Percentiles rank a stretch among this genome's conserved stretches.
phyloP scores from a whole-genome alignment of 1,139 yeast genomes.

The Candida sojae region DNA sequence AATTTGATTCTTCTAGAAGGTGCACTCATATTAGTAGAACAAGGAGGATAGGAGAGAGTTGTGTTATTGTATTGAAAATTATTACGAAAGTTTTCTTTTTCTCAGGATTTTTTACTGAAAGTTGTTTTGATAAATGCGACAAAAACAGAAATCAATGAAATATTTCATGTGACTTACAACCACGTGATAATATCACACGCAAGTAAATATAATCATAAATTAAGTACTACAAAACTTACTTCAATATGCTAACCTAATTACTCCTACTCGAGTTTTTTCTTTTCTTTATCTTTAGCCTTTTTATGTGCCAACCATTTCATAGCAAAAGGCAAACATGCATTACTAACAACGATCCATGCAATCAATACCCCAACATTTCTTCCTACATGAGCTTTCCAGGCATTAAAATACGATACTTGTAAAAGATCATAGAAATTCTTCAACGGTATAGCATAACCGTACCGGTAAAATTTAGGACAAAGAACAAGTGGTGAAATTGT shows the following conservation, averaged over 20 bases:
- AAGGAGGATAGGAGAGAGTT: too few species aligned
- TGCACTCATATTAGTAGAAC: conserved; percentile 11
- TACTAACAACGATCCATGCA: conserved; percentile 49
- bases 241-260: too few species aligned
- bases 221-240: too few species aligned
- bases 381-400: conserved; percentile 49
- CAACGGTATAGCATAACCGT: conserved; percentile 56
- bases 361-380: conserved; percentile 47
- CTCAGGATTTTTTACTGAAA: too few species aligned
- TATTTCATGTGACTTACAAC: too few species aligned
- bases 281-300: conserved; percentile 5
- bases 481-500: conserved; percentile 48
- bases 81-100: too few species aligned
- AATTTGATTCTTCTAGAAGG: conserved; percentile 51
- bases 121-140: too few species aligned
- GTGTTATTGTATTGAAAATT: too few species aligned
- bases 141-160: too few species aligned
- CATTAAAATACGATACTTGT: conserved; percentile 46
- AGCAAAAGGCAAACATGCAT: conserved; percentile 40
- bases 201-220: too few species aligned
- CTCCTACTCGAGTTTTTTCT: too few species aligned
- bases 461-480: conserved; percentile 47
- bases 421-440: conserved; percentile 47
- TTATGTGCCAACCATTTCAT: conserved; percentile 24
- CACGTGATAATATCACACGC: too few species aligned